These are phyloP conservation scores for Pseudopyrenochaeta lycopersici DNA, from an alignment of 2,329 filamentous ascomycete genomes.

Conservation along the genomic window DNA sequence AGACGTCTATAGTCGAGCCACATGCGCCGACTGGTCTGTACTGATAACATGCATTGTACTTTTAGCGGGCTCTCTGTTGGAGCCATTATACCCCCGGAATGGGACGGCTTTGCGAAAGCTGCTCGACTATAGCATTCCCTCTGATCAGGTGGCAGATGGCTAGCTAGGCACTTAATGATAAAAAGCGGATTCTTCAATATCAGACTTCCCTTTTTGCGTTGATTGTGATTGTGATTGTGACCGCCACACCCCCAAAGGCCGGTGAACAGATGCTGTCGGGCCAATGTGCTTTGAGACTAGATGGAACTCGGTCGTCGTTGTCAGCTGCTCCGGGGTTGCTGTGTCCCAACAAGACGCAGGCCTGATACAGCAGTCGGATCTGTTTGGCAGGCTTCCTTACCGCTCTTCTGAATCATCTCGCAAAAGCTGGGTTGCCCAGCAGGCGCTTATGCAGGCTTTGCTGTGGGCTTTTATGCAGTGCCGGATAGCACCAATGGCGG, in stretches of 20 bases:
- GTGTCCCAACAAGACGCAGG: slow-evolving; percentile 44
- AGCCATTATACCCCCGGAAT: slow-evolving; percentile 47
- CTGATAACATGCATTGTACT: slow-evolving; percentile 53
- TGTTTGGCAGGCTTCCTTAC: slow-evolving; percentile 43
- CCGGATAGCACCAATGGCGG: slow-evolving; percentile 39
- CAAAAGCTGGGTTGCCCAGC: slow-evolving; percentile 29
- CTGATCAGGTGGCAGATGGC: slow-evolving; percentile 40
- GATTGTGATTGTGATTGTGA: slow-evolving; percentile 20
- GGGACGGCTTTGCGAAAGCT: slow-evolving; percentile 29
- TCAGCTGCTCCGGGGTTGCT: slow-evolving; percentile 25
- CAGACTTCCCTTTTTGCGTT: not conserved
- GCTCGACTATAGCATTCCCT: slow-evolving; percentile 41
- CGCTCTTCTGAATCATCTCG: slow-evolving; percentile 50
- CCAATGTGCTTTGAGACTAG: slow-evolving; percentile 14
- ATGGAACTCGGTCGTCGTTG: slow-evolving; percentile 20
- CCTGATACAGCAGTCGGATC: slow-evolving; percentile 29
- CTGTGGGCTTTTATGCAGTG: slow-evolving; percentile 39
- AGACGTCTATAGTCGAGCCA: slow-evolving; percentile 28
- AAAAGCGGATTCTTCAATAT: slow-evolving; percentile 40
- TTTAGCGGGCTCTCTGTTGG: slow-evolving; percentile 41
- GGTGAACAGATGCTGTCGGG: slow-evolving; percentile 19
- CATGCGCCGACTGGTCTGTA: slow-evolving; percentile 45
- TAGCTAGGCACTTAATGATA: slow-evolving; percentile 46
- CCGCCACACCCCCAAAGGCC: too few relatives aligned
- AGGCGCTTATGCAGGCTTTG: slow-evolving; percentile 49